Evolutionary conservation across 2,329 filamentous ascomycete genomes (phyloP).

Genomic region (Tolypocladium cylindrosporum): DNA sequence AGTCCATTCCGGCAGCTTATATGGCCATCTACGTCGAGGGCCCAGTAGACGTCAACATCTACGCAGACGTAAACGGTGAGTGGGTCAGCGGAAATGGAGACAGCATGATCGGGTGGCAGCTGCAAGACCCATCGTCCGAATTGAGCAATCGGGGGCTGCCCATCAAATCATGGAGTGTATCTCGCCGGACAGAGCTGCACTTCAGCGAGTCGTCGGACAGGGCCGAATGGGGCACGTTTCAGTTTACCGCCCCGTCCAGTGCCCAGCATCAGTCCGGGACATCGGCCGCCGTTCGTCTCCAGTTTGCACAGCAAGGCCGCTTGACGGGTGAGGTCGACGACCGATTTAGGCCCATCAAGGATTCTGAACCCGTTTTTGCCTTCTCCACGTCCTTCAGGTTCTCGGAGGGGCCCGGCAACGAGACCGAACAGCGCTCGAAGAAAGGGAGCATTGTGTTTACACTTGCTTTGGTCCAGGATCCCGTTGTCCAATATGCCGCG

Average conservation of each 20-base stretch:
- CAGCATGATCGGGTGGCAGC: constrained; percentile 59
- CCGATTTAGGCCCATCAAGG: constrained; percentile 60
- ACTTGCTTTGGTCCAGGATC: constrained; percentile 66
- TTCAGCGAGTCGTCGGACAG: constrained; percentile 66
- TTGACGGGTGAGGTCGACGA: constrained; percentile 57
- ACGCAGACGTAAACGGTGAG: constrained; percentile 62
- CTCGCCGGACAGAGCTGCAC: constrained; percentile 51
- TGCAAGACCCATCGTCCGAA: constrained; percentile 24
- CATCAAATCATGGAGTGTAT: constrained; percentile 59
- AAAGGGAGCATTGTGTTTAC: constrained; percentile 58
- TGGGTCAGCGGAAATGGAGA: constrained; percentile 72
- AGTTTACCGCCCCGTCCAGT: constrained; percentile 63
- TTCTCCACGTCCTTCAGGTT: constrained; percentile 59
- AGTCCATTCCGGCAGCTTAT: constrained; percentile 76
- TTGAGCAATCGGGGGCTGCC: constrained; percentile 9
- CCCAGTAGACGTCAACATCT: constrained; percentile 51
- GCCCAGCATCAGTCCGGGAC: constrained; percentile 62
- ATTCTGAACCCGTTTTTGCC: constrained; percentile 73
- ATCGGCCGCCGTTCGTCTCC: constrained; percentile 53
- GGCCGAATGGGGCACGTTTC: constrained; percentile 73
- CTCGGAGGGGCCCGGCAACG: constrained; percentile 15
- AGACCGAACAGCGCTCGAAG: too few relatives aligned
- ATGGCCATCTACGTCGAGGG: constrained; percentile 62
- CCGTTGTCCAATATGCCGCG: constrained; percentile 70
- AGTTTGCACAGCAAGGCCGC: constrained; percentile 58